Evolutionary conservation across 305 asterid species (phyloP).

Genomic region (Andrographis paniculata): DNA sequence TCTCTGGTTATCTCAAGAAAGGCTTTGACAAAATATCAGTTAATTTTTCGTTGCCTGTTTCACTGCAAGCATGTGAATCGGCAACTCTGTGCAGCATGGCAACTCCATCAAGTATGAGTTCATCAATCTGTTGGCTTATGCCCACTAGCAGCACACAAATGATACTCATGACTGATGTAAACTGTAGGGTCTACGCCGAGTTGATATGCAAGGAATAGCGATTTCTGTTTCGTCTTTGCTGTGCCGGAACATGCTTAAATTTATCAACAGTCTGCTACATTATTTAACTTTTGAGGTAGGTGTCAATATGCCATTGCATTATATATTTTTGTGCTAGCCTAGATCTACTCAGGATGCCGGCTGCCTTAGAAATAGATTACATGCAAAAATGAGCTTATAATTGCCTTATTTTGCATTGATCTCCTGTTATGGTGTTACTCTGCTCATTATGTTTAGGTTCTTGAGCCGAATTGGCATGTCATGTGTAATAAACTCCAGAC

Average conservation of each 20-base stretch:
- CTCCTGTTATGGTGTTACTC: constrained; percentile 11
- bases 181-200: constrained; percentile 76
- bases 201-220: constrained; percentile 94
- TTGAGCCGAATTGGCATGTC: constrained; percentile 98
- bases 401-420: constrained; percentile 1
- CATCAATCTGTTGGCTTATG: constrained; percentile 10
- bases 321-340: constrained; percentile 9
- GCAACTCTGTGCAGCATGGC: constrained; percentile 99
- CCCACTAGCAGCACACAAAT: not conserved
- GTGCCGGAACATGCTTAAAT: constrained; percentile 94
- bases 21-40: constrained; percentile 84
- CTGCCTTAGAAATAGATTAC: constrained; percentile 9
- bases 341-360: constrained; percentile 4
- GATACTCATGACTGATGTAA: constrained; percentile 15
- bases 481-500: constrained; percentile 86
- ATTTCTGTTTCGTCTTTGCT: constrained; percentile 87
- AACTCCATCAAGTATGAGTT: constrained; percentile 70
- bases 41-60: constrained; percentile 82
- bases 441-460: constrained; percentile 48
- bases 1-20: constrained; percentile 93
- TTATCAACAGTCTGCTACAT: constrained; percentile 91
- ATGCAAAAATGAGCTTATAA: constrained; percentile 10
- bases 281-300: constrained; percentile 93
- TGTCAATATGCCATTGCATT: constrained; percentile 14
- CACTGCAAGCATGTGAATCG: constrained; percentile 95